Conservation (phyloP, 2,329 filamentous ascomycete genomes). For the Dendrostoma leiphaemia region DNA sequence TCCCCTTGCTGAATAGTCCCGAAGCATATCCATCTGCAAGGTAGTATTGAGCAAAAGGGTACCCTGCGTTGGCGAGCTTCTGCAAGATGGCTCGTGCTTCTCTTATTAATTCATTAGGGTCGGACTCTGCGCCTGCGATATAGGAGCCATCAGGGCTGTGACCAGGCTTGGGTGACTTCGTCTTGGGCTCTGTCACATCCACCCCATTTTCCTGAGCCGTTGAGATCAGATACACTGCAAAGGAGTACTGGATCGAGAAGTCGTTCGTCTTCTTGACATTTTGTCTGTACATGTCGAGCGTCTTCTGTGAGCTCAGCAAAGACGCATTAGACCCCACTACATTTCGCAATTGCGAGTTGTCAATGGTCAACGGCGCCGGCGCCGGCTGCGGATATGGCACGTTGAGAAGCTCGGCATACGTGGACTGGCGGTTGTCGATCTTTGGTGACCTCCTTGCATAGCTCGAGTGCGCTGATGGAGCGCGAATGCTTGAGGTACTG, state of each 20-base stretch:
- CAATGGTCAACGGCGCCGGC: slow-evolving; percentile 64
- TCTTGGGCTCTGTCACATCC: slow-evolving; percentile 43
- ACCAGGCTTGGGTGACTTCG: slow-evolving; percentile 44
- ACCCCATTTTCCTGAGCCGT: slow-evolving; percentile 77
- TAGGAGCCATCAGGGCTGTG: slow-evolving; percentile 47
- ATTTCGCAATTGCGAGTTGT: slow-evolving; percentile 77
- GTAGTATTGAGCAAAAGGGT: slow-evolving; percentile 98
- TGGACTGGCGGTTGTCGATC: slow-evolving; percentile 46
- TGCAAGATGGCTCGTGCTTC: slow-evolving; percentile 91
- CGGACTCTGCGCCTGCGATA: slow-evolving; percentile 44
- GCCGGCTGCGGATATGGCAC: slow-evolving; percentile 78
- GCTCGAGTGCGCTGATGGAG: slow-evolving; percentile 48
- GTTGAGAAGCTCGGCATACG: slow-evolving; percentile 61
- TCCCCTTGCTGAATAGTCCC: slow-evolving; percentile 91
- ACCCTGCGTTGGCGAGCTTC: slow-evolving; percentile 79
- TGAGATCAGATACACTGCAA: slow-evolving; percentile 90
- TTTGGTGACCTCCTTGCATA: slow-evolving; percentile 42
- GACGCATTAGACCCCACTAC: slow-evolving; percentile 88
- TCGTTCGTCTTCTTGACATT: slow-evolving; percentile 98
- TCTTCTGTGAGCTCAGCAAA: slow-evolving; percentile 86
- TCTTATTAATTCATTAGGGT: slow-evolving; percentile 68
- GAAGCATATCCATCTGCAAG: slow-evolving; percentile 92
- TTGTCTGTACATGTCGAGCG: slow-evolving; percentile 93
- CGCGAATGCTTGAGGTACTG: slow-evolving; percentile 42
- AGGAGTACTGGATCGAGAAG: slow-evolving; percentile 87